Evolutionary conservation across 1,284 basidiomycete genomes (phyloP), one percentile per base, ranked within the genome.

Genomic region (Vanrija pseudolonga): DNA sequence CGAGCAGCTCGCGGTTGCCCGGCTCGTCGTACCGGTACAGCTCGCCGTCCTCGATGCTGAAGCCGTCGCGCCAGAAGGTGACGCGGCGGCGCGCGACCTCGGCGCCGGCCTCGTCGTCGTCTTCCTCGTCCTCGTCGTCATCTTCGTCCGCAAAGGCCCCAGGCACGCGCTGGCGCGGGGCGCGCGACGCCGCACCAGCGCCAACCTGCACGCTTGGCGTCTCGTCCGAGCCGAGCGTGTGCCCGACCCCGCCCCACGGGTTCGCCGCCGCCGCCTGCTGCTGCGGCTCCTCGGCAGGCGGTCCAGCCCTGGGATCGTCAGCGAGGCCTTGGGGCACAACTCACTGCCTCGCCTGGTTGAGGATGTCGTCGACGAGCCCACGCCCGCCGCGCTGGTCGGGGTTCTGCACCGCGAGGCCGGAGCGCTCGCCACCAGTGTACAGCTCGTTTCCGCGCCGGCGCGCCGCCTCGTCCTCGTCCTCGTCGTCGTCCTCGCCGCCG

Each of bases 31-130:
- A 97, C 40, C 83, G 80, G 81, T 88, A 83, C 52, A 98, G 79
- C 38, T 87, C 85, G 6, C 93, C 91, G 64, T 94, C 91, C 66
- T 95, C 92, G 55, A 98, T 84, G 46, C 86, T 88, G 77, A 98
- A 98, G 0, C 95, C 95, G 62, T 98, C 84, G 37, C 86, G 82
- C 95, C 96, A 98, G 76, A 98, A 91, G 0, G 88, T 95, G 36
- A 98, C 79, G 56, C 85, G 82, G 12, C 95, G 85, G 0, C 82
- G 88, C 0, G 83, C 80, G 53, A 82, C 81, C 43, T 82, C 81
- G 19, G 84, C 83, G 20, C 80, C 82, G 46, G 78, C 79, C 14
- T 74, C 73, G 0, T 76, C 75, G 1, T 74, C 74, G 48, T 45
- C 50, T 1, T 45, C 43, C 6, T 50, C 47, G 1, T 50, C 48